Percentiles rank a stretch among this genome's conserved stretches.
Evolutionary conservation across 2,329 filamentous ascomycete genomes (phyloP).

Genomic region (Myriosclerotinia curreyana): DNA sequence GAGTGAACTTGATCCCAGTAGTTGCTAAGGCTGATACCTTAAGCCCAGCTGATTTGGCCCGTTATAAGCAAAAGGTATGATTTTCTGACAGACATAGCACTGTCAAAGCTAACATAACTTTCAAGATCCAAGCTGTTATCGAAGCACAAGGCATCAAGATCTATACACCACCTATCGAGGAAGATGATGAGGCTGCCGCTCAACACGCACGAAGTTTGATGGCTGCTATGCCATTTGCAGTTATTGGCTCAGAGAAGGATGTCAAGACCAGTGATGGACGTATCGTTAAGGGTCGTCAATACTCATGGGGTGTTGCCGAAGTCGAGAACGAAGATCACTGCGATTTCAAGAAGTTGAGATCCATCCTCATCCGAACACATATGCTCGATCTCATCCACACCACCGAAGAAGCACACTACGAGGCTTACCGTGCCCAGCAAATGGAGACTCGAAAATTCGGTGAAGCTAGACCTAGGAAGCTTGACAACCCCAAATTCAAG

Average conservation of each 20-base stretch:
- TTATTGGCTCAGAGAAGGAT: slow-evolving; percentile 98
- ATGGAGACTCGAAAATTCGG: slow-evolving; percentile 99
- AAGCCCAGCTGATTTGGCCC: slow-evolving; percentile 84
- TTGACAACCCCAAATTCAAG: slow-evolving; percentile 99
- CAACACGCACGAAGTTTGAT: slow-evolving; percentile 93
- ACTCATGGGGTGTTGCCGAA: slow-evolving; percentile 98
- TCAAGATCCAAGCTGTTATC: slow-evolving; percentile 85
- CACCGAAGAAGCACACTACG: slow-evolving; percentile 98
- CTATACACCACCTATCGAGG: slow-evolving; percentile 95
- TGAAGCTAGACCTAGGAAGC: slow-evolving; percentile 92
- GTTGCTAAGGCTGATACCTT: slow-evolving; percentile 98
- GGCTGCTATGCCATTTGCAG: slow-evolving; percentile 96
- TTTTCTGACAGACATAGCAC: slow-evolving; percentile 6
- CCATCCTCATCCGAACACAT: slow-evolving; percentile 97
- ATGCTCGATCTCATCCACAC: slow-evolving; percentile 99
- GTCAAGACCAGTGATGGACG: slow-evolving; percentile 94
- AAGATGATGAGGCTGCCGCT: slow-evolving; percentile 94
- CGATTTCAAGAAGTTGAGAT: slow-evolving; percentile 99
- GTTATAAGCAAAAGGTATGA: slow-evolving; percentile 91
- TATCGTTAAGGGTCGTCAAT: slow-evolving; percentile 98
- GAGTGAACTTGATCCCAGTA: slow-evolving; percentile 97
- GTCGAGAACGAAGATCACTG: slow-evolving; percentile 99
- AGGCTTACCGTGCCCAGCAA: slow-evolving; percentile 97
- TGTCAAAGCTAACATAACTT: slow-evolving; percentile 35
- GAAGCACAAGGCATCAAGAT: slow-evolving; percentile 99